Conservation (phyloP, 2,329 filamentous ascomycete genomes). For the Epichloe baconii region DNA sequence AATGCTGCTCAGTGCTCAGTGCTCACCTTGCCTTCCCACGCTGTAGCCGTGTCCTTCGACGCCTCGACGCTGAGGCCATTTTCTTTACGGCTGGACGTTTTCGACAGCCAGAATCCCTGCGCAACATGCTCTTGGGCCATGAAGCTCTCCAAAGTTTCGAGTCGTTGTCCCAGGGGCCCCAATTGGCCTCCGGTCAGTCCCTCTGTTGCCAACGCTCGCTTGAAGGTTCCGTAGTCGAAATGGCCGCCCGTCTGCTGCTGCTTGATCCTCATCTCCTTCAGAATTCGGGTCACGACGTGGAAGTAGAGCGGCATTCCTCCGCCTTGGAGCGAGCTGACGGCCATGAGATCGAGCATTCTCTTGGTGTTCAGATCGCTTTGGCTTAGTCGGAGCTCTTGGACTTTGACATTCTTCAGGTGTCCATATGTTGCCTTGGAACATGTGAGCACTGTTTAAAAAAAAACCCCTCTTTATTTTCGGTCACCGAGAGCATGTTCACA, state of each 20-base stretch:
- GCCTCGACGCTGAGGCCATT: too few relatives aligned
- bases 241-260: constrained; percentile 22
- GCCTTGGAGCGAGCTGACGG: constrained; percentile 24
- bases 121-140: constrained; percentile 20
- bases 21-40: constrained; percentile 11
- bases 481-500: not conserved
- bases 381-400: constrained; percentile 38
- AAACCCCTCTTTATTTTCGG: not conserved
- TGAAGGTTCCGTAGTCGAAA: constrained; percentile 41
- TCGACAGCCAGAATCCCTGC: not conserved
- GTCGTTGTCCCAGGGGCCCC: constrained; percentile 31
- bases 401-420: constrained; percentile 27
- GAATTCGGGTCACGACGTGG: constrained; percentile 38
- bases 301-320: constrained; percentile 42
- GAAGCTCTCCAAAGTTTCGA: constrained; percentile 42
- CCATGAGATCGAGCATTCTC: constrained; percentile 48
- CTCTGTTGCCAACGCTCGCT: constrained; percentile 15
- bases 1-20: not conserved
- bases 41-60: constrained; percentile 4
- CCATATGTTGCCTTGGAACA: not conserved
- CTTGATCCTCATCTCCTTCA: constrained; percentile 39
- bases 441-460: not conserved
- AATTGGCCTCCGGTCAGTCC: constrained; percentile 35
- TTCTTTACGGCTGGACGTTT: not conserved
- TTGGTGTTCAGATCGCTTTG: constrained; percentile 41